Evolutionary conservation across 257 asterid species (phyloP), one percentile per base, ranked within the genome.

Genomic region (Lithospermum erythrorhizon): DNA sequence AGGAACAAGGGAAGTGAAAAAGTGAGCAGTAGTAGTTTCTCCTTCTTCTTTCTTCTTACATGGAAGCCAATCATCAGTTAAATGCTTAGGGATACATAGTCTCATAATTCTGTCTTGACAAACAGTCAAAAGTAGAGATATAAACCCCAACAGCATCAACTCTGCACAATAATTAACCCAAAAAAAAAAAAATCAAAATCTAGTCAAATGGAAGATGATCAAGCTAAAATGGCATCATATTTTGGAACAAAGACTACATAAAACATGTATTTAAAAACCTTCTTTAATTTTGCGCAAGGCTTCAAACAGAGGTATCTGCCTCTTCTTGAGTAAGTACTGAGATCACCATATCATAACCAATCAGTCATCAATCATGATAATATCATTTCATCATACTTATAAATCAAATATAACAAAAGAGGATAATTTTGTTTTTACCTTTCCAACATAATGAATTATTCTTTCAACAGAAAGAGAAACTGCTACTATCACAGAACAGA

Each of bases 91-190:
- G 23, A 86, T 76, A 69, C 91, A 86, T 49, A 83, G 67, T 55
- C 71, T 69, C 11, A 52, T 61, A 37, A 86, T 71, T 41, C 76
- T 71, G 23, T 14, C 37, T 72, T 86, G 91, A 6, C 62, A 74
- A 21, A 78, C 85, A 9, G 76, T 68, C 68, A 86, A 71, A 70
- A 86, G 67, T 58, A 86, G 72, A 45, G 95, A 86, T 70, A 86
- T 83, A 62, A 86, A 86, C 54, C 95, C 95, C 75, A 86, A 59
- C 68, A 86, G 66, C 95, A 86, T 86, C 81, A 86, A 71, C 75
- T 83, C 95, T 86, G 89, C 69, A 66, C 63, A 41, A 63, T 23
- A 11, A 52, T 58, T 53, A n/a, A 21, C 24, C 29, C 9, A 58
- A 5, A 1, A 35, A 9, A 58, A 24, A 17, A 24, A 55, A 53